These are phyloP conservation scores for Nematodospora valgi DNA, from an alignment of 805 yeast genomes.

Conservation along the genomic window DNA sequence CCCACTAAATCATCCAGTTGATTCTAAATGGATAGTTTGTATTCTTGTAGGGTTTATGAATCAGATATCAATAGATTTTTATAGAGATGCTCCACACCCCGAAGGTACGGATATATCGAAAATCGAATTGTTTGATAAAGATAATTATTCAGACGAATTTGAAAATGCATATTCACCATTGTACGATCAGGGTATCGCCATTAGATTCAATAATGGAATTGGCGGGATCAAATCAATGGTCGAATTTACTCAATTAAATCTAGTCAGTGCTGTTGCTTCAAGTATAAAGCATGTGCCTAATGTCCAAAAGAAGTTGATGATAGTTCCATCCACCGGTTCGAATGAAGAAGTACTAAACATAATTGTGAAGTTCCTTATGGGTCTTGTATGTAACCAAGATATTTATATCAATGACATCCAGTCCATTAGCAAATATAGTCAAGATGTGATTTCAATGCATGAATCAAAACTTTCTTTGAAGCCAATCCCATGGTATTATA, in stretches of 20 bases:
- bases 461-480: constrained; percentile 1
- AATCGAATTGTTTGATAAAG: neutral
- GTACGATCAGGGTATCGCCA: constrained; percentile 37
- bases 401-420: no score
- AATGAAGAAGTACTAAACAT: constrained; percentile 25
- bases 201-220: constrained; percentile 12
- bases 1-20: neutral
- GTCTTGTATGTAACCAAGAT: no score
- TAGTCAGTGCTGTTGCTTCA: constrained; percentile 53
- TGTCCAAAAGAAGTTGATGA: constrained; percentile 19
- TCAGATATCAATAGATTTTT: constrained; percentile 39
- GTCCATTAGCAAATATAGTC: neutral
- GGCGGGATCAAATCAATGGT: constrained; percentile 10
- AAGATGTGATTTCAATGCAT: constrained; percentile 5
- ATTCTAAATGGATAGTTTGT: constrained; percentile 8
- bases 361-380: constrained; percentile 37
- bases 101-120: constrained; percentile 1
- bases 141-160: constrained; percentile 13
- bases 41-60: constrained; percentile 39
- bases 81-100: constrained; percentile 15
- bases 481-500: neutral
- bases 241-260: constrained; percentile 47
- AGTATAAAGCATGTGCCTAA: constrained; percentile 45
- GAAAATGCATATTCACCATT: constrained; percentile 27
- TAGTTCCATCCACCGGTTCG: constrained; percentile 13